Evolutionary conservation across 768 basidiomycete species (phyloP).

Genomic region (Phlegmacium glaucopus): DNA sequence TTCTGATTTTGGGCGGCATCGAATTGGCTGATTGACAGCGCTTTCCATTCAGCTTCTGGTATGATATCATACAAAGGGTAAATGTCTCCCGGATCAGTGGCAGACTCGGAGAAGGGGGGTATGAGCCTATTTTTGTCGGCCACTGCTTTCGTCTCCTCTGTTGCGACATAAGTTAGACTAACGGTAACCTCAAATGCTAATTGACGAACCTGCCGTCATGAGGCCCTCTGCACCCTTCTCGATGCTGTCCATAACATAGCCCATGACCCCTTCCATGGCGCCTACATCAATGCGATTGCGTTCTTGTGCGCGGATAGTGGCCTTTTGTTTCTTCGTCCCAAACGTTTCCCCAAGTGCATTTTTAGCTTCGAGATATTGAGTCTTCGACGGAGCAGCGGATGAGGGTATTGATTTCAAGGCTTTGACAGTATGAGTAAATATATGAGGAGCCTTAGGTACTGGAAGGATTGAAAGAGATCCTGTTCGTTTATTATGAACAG

Average conservation of each 20-base stretch:
- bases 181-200: background rate
- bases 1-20: slow-evolving; percentile 44
- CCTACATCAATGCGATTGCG: slow-evolving; percentile 86
- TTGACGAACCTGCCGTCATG: slow-evolving; percentile 60
- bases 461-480: slow-evolving; percentile 68
- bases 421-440: slow-evolving; percentile 79
- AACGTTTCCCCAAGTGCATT: slow-evolving; percentile 89
- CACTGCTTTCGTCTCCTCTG: slow-evolving; percentile 66
- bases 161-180: slow-evolving; percentile 5
- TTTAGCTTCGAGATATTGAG: slow-evolving; percentile 59
- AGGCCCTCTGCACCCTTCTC: slow-evolving; percentile 66
- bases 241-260: slow-evolving; percentile 81
- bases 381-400: slow-evolving; percentile 43
- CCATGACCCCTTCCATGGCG: slow-evolving; percentile 83
- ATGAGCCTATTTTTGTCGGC: slow-evolving; percentile 69
- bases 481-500: slow-evolving; percentile 75
- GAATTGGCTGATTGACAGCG: slow-evolving; percentile 55
- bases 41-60: slow-evolving; percentile 76
- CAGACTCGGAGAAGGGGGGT: slow-evolving; percentile 67
- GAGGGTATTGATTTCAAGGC: slow-evolving; percentile 66
- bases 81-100: slow-evolving; percentile 66
- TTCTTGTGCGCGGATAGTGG: slow-evolving; percentile 78
- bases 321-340: slow-evolving; percentile 92
- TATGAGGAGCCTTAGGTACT: slow-evolving; percentile 58
- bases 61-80: slow-evolving; percentile 77